Percentiles rank a stretch among this genome's conserved stretches.
Conservation (phyloP, 1,139 yeast genomes). For the Eremothecium cymbalariae region DNA sequence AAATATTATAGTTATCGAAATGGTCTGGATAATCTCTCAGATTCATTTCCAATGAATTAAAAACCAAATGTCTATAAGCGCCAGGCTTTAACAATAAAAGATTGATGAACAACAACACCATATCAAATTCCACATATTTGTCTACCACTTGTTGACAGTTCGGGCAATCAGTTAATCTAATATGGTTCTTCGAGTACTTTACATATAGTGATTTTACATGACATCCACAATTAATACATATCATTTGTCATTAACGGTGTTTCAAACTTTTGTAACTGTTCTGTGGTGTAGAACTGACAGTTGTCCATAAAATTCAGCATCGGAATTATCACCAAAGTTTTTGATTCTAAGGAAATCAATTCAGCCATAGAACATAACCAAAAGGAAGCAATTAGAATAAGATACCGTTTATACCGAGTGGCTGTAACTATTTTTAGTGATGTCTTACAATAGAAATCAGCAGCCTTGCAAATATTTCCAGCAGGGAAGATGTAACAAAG, state of each 20-base stretch:
- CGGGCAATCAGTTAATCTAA: slow-evolving; percentile 71
- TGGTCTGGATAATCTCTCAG: slow-evolving; percentile 14
- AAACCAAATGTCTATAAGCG: slow-evolving; percentile 84
- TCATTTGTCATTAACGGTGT: slow-evolving; percentile 40
- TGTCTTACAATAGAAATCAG: slow-evolving; percentile 17
- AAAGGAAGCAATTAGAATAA: too few species aligned
- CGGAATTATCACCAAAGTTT: not conserved
- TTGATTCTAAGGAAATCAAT: not conserved
- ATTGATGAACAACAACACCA: slow-evolving; percentile 76
- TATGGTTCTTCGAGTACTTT: slow-evolving; percentile 67
- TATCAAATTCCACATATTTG: slow-evolving; percentile 85
- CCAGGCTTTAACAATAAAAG: slow-evolving; percentile 74
- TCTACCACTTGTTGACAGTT: slow-evolving; percentile 72
- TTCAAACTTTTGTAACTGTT: slow-evolving; percentile 12
- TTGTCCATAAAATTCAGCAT: not conserved
- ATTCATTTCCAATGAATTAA: slow-evolving; percentile 47
- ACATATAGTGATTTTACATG: slow-evolving; percentile 61
- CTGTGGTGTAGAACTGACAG: not conserved
- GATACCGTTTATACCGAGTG: too few species aligned
- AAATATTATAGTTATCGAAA: slow-evolving; percentile 7
- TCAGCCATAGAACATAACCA: not conserved
- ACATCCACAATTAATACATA: slow-evolving; percentile 79
- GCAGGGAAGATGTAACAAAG: slow-evolving; percentile 35
- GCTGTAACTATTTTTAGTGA: too few species aligned
- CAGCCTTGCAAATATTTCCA: slow-evolving; percentile 38